These are phyloP conservation scores for Diaporthe aspalathi DNA, from an alignment of 2,329 filamentous ascomycete genomes.

Conservation along the genomic window DNA sequence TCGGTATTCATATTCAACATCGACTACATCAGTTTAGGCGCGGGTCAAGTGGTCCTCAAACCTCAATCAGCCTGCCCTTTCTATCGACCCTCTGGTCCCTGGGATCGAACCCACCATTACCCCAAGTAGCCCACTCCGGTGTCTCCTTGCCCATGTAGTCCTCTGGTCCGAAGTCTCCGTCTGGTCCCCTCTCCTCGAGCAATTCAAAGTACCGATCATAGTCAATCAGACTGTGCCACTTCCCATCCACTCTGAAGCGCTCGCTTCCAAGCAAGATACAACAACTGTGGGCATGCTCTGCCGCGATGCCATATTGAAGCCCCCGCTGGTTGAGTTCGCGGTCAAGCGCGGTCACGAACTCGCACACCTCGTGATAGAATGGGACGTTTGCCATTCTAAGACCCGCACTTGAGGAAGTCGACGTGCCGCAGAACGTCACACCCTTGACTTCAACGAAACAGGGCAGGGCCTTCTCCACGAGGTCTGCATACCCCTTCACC, in stretches of 20 bases:
- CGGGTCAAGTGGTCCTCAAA: constrained; percentile 34
- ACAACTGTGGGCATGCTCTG: constrained; percentile 95
- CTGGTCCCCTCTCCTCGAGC: constrained; percentile 74
- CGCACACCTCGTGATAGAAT: constrained; percentile 90
- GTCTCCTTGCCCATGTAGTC: constrained; percentile 90
- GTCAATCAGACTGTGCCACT: constrained; percentile 93
- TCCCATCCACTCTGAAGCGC: constrained; percentile 79
- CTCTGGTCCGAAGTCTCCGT: constrained; percentile 82
- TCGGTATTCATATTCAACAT: background rate
- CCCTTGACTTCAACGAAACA: constrained; percentile 97
- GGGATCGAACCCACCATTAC: constrained; percentile 93
- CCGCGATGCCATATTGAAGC: constrained; percentile 88
- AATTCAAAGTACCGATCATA: constrained; percentile 90
- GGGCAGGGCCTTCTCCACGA: constrained; percentile 86
- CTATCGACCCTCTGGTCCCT: constrained; percentile 87
- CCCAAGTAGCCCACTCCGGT: constrained; percentile 95
- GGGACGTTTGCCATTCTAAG: constrained; percentile 98
- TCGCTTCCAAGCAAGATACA: constrained; percentile 88
- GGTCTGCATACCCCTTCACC: constrained; percentile 86
- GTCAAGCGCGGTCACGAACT: constrained; percentile 83
- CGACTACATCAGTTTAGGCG: background rate
- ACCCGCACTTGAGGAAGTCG: constrained; percentile 83
- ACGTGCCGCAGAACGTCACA: constrained; percentile 95
- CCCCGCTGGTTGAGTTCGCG: constrained; percentile 75
- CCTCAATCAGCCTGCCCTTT: constrained; percentile 78